These are phyloP conservation scores for Zymoseptoria crescenta DNA, from an alignment of 2,329 filamentous ascomycete species.

Conservation along the genomic window DNA sequence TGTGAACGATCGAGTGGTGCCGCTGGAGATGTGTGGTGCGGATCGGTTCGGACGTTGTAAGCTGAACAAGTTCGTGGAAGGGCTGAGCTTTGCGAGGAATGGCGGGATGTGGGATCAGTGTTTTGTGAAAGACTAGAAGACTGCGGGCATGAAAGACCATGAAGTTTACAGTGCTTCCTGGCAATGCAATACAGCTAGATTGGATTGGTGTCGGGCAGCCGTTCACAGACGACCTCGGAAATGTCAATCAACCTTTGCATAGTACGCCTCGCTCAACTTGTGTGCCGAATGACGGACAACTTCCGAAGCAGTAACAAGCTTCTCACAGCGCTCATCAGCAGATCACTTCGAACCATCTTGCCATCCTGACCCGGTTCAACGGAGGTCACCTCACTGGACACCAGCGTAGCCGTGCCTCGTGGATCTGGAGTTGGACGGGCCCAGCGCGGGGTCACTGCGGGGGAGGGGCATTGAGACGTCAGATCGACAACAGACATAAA, in stretches of 20 bases:
- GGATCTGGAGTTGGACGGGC: not conserved
- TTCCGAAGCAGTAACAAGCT: not conserved
- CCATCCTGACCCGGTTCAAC: not conserved
- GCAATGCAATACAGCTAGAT: not conserved
- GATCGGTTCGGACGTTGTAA: conserved; percentile 65
- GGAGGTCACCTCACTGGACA: not conserved
- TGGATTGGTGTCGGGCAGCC: not conserved
- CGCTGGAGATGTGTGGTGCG: conserved; percentile 60
- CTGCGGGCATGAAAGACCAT: not conserved
- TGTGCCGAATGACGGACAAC: not conserved
- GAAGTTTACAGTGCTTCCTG: not conserved
- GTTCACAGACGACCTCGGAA: not conserved
- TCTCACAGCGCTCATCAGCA: not conserved
- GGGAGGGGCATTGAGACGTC: not conserved
- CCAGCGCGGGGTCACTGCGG: not conserved
- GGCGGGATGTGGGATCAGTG: conserved; percentile 71
- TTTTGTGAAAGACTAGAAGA: conserved; percentile 13
- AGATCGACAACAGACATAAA: not conserved
- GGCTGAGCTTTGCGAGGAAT: conserved; percentile 61
- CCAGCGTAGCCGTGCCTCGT: not conserved
- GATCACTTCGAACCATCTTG: not conserved
- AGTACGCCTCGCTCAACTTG: not conserved
- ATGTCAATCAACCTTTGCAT: too few species aligned
- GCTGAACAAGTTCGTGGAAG: conserved; percentile 62
- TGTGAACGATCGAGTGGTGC: conserved; percentile 75